Evolutionary conservation across 1,284 basidiomycete species (phyloP).

Genomic region (Earliella scabrosa): DNA sequence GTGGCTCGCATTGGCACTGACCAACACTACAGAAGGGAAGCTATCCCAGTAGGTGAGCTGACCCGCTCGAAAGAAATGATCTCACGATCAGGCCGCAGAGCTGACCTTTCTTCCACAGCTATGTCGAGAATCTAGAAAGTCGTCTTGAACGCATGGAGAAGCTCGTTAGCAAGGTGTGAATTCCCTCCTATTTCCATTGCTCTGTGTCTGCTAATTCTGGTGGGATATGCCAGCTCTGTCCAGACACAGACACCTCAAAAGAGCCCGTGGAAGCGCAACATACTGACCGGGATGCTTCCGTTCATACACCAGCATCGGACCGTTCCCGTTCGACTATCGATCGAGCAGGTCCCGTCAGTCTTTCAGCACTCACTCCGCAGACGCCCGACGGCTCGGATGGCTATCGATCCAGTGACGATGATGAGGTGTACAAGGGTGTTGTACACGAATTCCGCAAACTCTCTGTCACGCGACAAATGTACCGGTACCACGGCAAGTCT

Average conservation of each 20-base stretch:
- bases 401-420: conserved; percentile 40
- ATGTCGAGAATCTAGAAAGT: conserved; percentile 73
- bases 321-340: neutral
- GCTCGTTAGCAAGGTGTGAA: conserved; percentile 58
- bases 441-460: conserved; percentile 27
- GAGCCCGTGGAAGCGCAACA: conserved; percentile 43
- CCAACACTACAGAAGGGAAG: conserved; percentile 69
- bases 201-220: neutral
- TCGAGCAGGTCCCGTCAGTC: neutral
- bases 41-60: conserved; percentile 77
- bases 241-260: conserved; percentile 47
- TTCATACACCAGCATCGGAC: conserved; percentile 3
- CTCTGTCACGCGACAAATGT: conserved; percentile 27
- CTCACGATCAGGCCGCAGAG: neutral
- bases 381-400: conserved; percentile 30
- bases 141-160: conserved; percentile 76
- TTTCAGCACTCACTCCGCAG: neutral
- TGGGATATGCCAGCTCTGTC: conserved; percentile 43
- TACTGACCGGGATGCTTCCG: neutral
- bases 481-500: conserved; percentile 57
- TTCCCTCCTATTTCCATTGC: neutral
- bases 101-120: conserved; percentile 40
- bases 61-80: neutral
- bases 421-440: conserved; percentile 25
- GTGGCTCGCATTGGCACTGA: neutral